A percentile compares a stretch with the other conserved stretches of the same genome.
Conservation (phyloP, 208 protist genomes). For the Crithidia brevicula region DNA sequence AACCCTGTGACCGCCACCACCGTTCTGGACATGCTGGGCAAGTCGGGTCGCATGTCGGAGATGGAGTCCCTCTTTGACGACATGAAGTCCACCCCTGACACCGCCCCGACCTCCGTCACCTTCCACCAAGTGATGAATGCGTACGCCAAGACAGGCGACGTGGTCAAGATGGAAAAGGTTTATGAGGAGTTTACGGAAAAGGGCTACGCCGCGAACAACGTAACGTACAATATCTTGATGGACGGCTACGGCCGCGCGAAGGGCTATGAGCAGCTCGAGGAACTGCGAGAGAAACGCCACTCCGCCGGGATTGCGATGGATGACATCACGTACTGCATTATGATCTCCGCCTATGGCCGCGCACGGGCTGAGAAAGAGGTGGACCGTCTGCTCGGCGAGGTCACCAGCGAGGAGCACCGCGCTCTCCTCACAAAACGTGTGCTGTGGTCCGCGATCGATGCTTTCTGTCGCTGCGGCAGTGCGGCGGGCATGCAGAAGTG, state of each 20-base stretch:
- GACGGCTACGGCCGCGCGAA: conserved; percentile 83
- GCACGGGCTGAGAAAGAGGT: conserved; percentile 69
- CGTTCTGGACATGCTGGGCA: conserved; percentile 87
- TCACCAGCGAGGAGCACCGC: conserved; percentile 29
- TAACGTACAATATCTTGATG: conserved; percentile 88
- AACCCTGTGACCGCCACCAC: conserved; percentile 89
- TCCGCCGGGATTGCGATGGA: conserved; percentile 66
- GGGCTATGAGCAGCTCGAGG: conserved; percentile 78
- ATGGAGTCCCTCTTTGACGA: conserved; percentile 90
- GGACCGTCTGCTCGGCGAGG: conserved; percentile 60
- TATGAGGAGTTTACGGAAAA: conserved; percentile 66
- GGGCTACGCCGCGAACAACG: conserved; percentile 75
- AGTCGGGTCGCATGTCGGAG: conserved; percentile 82
- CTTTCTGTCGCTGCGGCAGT: conserved; percentile 83
- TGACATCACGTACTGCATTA: conserved; percentile 84
- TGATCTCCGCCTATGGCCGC: conserved; percentile 76
- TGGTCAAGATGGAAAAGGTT: conserved; percentile 85
- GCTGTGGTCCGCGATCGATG: conserved; percentile 77
- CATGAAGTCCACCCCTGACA: conserved; percentile 84
- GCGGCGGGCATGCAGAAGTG: conserved; percentile 57
- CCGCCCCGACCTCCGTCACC: conserved; percentile 85
- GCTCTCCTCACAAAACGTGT: conserved; percentile 61
- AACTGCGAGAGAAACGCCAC: conserved; percentile 59
- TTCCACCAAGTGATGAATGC: conserved; percentile 91
- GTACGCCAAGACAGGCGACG: conserved; percentile 85